phyloP scores from a whole-genome alignment of 495 filamentous ascomycete genomes.

The Oleoguttula mirabilis region DNA sequence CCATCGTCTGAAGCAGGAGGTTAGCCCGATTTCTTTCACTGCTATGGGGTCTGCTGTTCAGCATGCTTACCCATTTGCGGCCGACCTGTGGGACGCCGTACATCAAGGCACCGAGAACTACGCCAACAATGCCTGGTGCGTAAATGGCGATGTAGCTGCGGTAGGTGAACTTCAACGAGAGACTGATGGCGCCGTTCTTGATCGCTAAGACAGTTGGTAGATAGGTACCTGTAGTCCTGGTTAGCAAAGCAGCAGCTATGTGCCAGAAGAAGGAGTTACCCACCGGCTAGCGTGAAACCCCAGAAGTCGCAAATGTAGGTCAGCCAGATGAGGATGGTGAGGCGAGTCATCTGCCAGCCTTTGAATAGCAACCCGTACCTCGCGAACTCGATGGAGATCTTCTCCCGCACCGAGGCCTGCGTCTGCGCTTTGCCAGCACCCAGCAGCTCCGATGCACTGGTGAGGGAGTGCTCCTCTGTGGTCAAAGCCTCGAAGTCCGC shows the following conservation, averaged over 20 bases:
- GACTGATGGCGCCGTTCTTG: conserved; percentile 30
- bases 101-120: conserved; percentile 31
- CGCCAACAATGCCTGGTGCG: conserved; percentile 34
- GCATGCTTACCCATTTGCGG: conserved; percentile 34
- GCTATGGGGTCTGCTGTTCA: too few relatives aligned
- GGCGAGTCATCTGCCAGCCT: conserved; percentile 26
- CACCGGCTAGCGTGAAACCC: conserved; percentile 36
- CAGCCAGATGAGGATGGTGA: conserved; percentile 35
- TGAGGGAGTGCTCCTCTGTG: conserved; percentile 19
- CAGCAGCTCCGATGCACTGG: conserved; percentile 13
- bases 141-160: conserved; percentile 37
- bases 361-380: conserved; percentile 33
- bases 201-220: conserved; percentile 32
- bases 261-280: neutral
- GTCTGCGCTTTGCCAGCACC: conserved; percentile 23
- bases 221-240: conserved; percentile 27
- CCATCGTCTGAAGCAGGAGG: too few relatives aligned
- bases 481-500: conserved; percentile 28
- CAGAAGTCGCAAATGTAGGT: conserved; percentile 35
- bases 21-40: too few relatives aligned
- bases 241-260: neutral
- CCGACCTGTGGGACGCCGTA: conserved; percentile 32
- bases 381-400: conserved; percentile 27
- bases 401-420: conserved; percentile 22
- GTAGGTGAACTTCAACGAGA: conserved; percentile 31